A percentile compares a stretch with the other conserved stretches of the same genome.
phyloP scores from a whole-genome alignment of 2,329 filamentous ascomycete genomes.

The Alternaria burnsii region DNA sequence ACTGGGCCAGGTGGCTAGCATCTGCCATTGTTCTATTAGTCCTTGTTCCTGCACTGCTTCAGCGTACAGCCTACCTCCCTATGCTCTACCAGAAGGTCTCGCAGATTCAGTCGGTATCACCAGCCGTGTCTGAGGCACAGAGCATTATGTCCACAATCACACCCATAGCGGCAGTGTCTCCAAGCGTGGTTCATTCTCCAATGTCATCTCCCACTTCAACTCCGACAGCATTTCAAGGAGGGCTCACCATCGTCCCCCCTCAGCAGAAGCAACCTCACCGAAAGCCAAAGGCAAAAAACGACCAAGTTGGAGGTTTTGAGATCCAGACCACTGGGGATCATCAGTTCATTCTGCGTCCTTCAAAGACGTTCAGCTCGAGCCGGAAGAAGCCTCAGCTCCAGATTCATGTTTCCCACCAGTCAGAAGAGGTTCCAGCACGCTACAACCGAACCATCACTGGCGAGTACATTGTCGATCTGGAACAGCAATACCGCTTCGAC shows the following conservation, averaged over 20 bases:
- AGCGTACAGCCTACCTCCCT: conserved; percentile 23
- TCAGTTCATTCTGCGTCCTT: conserved; percentile 62
- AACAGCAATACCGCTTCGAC: conserved; percentile 60
- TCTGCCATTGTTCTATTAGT: conserved; percentile 26
- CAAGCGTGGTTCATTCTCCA: conserved; percentile 1
- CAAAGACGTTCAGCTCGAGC: conserved; percentile 52
- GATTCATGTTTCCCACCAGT: conserved; percentile 59
- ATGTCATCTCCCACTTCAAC: conserved; percentile 5
- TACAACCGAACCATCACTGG: conserved; percentile 61
- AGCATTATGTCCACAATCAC: conserved; percentile 12
- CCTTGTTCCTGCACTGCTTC: conserved; percentile 28
- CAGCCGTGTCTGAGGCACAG: conserved; percentile 6
- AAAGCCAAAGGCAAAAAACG: conserved; percentile 25
- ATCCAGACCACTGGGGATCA: conserved; percentile 64
- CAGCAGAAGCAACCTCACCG: conserved; percentile 15
- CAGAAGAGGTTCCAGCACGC: conserved; percentile 55
- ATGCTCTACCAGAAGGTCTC: conserved; percentile 19
- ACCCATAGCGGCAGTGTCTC: conserved; percentile 10
- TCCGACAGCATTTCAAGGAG: conserved; percentile 22
- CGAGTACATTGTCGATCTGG: conserved; percentile 61
- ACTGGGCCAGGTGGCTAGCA: conserved; percentile 13
- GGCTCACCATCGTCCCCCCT: conserved; percentile 28
- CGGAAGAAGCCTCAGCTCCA: conserved; percentile 58
- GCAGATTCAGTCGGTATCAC: conserved; percentile 9
- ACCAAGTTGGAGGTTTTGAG: conserved; percentile 56